phyloP scores from a whole-genome alignment of 2,329 filamentous ascomycete species.

The Dactylella cylindrospora region DNA sequence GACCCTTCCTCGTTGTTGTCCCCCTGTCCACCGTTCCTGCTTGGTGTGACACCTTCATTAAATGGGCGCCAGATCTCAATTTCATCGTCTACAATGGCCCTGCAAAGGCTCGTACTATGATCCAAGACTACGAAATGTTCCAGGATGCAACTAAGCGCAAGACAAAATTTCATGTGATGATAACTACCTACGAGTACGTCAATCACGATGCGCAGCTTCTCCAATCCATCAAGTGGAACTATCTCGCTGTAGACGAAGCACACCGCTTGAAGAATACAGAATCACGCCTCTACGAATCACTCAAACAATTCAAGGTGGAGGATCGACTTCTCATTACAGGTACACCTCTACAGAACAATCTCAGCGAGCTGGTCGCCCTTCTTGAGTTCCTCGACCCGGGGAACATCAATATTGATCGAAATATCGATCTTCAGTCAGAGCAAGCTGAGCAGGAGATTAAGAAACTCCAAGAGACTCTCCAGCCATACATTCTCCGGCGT shows the following conservation, averaged over 20 bases:
- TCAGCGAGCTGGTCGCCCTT: slow-evolving; percentile 86
- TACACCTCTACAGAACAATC: slow-evolving; percentile 94
- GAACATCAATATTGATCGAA: slow-evolving; percentile 83
- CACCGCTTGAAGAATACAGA: slow-evolving; percentile 96
- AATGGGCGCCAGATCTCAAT: slow-evolving; percentile 93
- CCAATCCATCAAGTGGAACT: slow-evolving; percentile 93
- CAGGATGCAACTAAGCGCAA: slow-evolving; percentile 82
- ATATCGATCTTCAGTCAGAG: slow-evolving; percentile 78
- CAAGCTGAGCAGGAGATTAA: slow-evolving; percentile 84
- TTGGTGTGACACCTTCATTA: slow-evolving; percentile 96
- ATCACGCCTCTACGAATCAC: slow-evolving; percentile 83
- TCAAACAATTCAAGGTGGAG: slow-evolving; percentile 82
- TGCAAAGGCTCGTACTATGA: slow-evolving; percentile 79
- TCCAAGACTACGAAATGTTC: slow-evolving; percentile 85
- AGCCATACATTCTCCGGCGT: slow-evolving; percentile 89
- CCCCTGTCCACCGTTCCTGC: slow-evolving; percentile 95
- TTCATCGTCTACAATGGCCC: slow-evolving; percentile 96
- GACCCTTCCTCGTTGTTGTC: slow-evolving; percentile 94
- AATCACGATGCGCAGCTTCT: slow-evolving; percentile 81
- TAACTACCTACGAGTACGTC: slow-evolving; percentile 97
- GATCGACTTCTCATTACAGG: slow-evolving; percentile 92
- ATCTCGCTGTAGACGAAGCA: slow-evolving; percentile 92
- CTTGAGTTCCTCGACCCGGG: slow-evolving; percentile 98
- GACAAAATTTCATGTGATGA: slow-evolving; percentile 93
- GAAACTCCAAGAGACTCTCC: slow-evolving; percentile 80